Evolutionary conservation across 345 rosid species (phyloP).

Genomic region (Dimocarpus longan): DNA sequence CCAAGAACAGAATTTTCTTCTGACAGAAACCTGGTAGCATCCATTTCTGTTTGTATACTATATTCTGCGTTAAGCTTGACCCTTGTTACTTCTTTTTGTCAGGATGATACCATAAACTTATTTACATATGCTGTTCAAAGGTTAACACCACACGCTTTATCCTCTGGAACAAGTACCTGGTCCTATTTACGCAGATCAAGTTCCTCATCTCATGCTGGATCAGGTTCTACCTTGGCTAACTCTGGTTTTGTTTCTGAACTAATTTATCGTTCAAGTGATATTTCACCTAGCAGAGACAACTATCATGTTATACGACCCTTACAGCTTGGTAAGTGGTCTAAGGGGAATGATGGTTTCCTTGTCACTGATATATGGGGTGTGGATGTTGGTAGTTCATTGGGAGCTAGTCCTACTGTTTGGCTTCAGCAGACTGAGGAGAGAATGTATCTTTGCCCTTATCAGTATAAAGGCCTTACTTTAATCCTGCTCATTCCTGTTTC

Average conservation of each 20-base stretch:
- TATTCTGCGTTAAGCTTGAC: neutral
- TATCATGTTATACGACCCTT: slow-evolving; percentile 63
- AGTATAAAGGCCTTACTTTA: slow-evolving; percentile 68
- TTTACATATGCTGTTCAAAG: slow-evolving; percentile 77
- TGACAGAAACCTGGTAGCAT: slow-evolving; percentile 6
- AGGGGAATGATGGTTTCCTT: slow-evolving; percentile 92
- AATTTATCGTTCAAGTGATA: slow-evolving; percentile 43
- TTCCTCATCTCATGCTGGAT: slow-evolving; percentile 33
- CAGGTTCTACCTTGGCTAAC: slow-evolving; percentile 35
- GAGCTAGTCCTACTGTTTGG: slow-evolving; percentile 66
- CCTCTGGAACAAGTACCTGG: slow-evolving; percentile 72
- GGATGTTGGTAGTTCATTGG: slow-evolving; percentile 48
- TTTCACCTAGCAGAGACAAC: slow-evolving; percentile 40
- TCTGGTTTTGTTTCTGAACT: slow-evolving; percentile 50
- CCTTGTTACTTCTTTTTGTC: slow-evolving; percentile 26
- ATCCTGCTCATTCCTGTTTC: slow-evolving; percentile 74
- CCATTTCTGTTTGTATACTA: neutral
- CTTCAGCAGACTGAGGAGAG: slow-evolving; percentile 74
- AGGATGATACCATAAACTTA: slow-evolving; percentile 87
- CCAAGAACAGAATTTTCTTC: slow-evolving; percentile 13
- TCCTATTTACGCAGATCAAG: slow-evolving; percentile 74
- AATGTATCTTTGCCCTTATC: slow-evolving; percentile 79
- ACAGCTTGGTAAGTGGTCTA: slow-evolving; percentile 74
- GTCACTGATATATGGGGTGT: slow-evolving; percentile 69
- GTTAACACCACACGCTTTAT: slow-evolving; percentile 68